These are phyloP conservation scores for Penicillium frequentans DNA, from an alignment of 2,329 filamentous ascomycete species.

Conservation along the genomic window DNA sequence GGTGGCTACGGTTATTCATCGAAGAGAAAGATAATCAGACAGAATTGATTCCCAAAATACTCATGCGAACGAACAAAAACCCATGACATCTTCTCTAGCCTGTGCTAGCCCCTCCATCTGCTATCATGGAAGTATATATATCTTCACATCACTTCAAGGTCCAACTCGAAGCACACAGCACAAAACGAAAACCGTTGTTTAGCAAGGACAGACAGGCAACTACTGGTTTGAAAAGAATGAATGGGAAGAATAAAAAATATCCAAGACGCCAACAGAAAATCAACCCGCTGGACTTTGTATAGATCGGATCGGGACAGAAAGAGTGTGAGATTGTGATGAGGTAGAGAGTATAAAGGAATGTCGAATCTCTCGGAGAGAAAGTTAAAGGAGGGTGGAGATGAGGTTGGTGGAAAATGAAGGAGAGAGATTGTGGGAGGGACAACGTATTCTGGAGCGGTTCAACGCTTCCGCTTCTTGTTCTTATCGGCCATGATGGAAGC, in stretches of 20 bases:
- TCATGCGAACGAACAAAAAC: constrained; percentile 12
- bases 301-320: constrained; percentile 15
- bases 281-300: constrained; percentile 27
- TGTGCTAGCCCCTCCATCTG: background rate
- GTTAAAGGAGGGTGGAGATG: constrained; percentile 12
- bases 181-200: constrained; percentile 5
- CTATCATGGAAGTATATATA: constrained; percentile 18
- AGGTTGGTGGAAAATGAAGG: constrained; percentile 4
- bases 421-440: constrained; percentile 3
- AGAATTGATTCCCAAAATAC: constrained; percentile 19
- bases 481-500: constrained; percentile 51
- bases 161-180: background rate
- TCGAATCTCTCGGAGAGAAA: constrained; percentile 7
- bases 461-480: constrained; percentile 70
- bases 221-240: constrained; percentile 22
- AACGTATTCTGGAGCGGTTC: constrained; percentile 13
- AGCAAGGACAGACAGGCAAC: constrained; percentile 12
- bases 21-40: background rate
- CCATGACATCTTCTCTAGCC: constrained; percentile 15
- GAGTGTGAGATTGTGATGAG: constrained; percentile 18
- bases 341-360: constrained; percentile 20
- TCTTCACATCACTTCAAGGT: constrained; percentile 1
- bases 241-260: constrained; percentile 16
- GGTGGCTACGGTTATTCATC: background rate
- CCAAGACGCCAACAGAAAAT: constrained; percentile 24